Percentiles rank a stretch among this genome's conserved stretches.
phyloP scores from a whole-genome alignment of 345 rosid genomes.

The Aquilaria yunnanensis region DNA sequence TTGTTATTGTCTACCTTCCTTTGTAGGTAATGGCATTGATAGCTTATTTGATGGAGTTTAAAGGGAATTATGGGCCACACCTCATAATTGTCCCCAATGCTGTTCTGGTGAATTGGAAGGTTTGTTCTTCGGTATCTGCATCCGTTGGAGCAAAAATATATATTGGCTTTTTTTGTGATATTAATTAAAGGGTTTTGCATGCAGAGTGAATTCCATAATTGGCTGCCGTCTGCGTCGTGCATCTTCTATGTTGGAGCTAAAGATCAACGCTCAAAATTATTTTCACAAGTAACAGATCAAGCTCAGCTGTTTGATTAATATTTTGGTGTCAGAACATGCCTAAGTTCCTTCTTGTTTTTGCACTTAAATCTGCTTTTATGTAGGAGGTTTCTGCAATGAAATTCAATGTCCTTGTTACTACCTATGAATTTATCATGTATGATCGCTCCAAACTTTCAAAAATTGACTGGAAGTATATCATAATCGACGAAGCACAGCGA shows the following conservation, averaged over 20 bases:
- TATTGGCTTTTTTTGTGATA: conserved; percentile 12
- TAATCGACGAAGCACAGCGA: conserved; percentile 99
- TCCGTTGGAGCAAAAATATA: background rate
- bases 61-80: conserved; percentile 99
- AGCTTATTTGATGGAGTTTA: conserved; percentile 99
- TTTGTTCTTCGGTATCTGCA: conserved; percentile 27
- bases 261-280: conserved; percentile 90
- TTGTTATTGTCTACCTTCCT: conserved; percentile 17
- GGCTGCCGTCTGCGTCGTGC: conserved; percentile 97
- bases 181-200: conserved; percentile 19
- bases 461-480: conserved; percentile 96
- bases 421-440: conserved; percentile 98
- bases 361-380: conserved; percentile 3
- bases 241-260: conserved; percentile 92
- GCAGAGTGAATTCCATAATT: conserved; percentile 95
- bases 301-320: background rate
- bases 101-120: conserved; percentile 99
- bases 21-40: conserved; percentile 95
- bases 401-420: conserved; percentile 96
- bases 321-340: conserved; percentile 16
- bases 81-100: conserved; percentile 99
- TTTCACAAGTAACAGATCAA: conserved; percentile 68
- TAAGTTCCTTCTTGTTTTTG: conserved; percentile 12
- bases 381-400: conserved; percentile 98
- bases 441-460: conserved; percentile 97